phyloP scores from a whole-genome alignment of 1,284 basidiomycete species.

The Papiliotrema nemorosa region DNA sequence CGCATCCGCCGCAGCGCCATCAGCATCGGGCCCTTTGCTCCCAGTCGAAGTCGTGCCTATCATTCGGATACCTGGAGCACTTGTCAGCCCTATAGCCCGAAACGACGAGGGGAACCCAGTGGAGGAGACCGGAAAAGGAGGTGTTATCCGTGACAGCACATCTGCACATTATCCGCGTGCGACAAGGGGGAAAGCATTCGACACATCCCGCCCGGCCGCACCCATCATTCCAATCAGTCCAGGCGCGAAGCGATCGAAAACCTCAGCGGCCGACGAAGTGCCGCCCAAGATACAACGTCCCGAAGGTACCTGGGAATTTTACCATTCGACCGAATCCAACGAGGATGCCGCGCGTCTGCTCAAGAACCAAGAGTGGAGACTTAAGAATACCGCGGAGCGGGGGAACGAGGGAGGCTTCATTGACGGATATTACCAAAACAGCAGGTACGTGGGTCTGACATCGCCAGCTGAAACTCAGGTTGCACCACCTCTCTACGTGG shows the following conservation, averaged over 20 bases:
- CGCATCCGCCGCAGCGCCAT: not conserved
- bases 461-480: conserved; percentile 20
- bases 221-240: conserved; percentile 22
- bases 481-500: conserved; percentile 90
- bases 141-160: too few relatives aligned
- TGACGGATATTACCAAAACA: conserved; percentile 84
- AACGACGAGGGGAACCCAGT: not conserved
- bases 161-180: too few relatives aligned
- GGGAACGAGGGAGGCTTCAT: conserved; percentile 77
- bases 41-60: too few relatives aligned
- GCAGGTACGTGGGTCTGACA: conserved; percentile 53
- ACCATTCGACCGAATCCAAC: conserved; percentile 57
- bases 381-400: conserved; percentile 69
- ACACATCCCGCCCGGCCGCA: not conserved
- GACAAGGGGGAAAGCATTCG: too few relatives aligned
- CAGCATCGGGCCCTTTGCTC: not conserved
- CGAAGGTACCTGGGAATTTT: conserved; percentile 47
- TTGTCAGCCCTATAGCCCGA: too few relatives aligned
- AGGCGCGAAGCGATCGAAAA: conserved; percentile 8
- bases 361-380: conserved; percentile 77
- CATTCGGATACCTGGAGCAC: too few relatives aligned
- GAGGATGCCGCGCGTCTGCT: conserved; percentile 68
- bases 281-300: conserved; percentile 48
- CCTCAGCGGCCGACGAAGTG: conserved; percentile 31
- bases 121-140: not conserved